Evolutionary conservation across 1,284 basidiomycete genomes (phyloP), one percentile per base, ranked within the genome.

Genomic region (Papiliotrema nemorosa): DNA sequence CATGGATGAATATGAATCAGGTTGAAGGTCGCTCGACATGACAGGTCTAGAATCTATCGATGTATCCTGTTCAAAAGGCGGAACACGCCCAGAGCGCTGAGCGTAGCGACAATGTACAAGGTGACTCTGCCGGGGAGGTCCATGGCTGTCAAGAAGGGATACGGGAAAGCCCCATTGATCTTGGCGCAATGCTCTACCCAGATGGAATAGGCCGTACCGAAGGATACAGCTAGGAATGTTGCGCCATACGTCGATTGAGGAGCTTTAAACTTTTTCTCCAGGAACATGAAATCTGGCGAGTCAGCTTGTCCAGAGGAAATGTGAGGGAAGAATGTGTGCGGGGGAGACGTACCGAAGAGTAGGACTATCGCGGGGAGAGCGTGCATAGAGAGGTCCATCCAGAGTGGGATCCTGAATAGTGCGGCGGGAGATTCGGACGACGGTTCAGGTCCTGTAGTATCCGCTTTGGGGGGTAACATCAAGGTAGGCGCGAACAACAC

Each of bases 61-160:
- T 75, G 72, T 40, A 70, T 37, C 31, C 52, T 54, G 47, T 77
- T 76, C 41, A 74, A 73, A 40, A 87, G 56, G 62, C 78, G 77
- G 64, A 89, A 85, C 2, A 81, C 81, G 2, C 77, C 42, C 31
- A 82, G 76, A 4, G 84, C 83, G 29, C 86, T 73, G 0, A 70
- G 47, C 0, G 79, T 78, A 0, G 80, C 78, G 2, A 74, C 78
- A 7, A 64, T 59, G 69, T 90, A 90, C 25, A 88, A 86, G 18
- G 63, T 71, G n/a, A 83, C 55, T 16, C 87, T 80, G 27, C 78
- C 70, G 7, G 71, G 61, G 14, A 82, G 74, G 0, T 80, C 72
- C 63, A 79, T 84, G 25, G 83, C 62, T 0, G 82, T 86, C 52
- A 90, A 76, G 76, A 90, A 90, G 0, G 88, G 88, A 71, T 90